Evolutionary conservation across 2,329 filamentous ascomycete species (phyloP).

Genomic region (Xylaria sp.): DNA sequence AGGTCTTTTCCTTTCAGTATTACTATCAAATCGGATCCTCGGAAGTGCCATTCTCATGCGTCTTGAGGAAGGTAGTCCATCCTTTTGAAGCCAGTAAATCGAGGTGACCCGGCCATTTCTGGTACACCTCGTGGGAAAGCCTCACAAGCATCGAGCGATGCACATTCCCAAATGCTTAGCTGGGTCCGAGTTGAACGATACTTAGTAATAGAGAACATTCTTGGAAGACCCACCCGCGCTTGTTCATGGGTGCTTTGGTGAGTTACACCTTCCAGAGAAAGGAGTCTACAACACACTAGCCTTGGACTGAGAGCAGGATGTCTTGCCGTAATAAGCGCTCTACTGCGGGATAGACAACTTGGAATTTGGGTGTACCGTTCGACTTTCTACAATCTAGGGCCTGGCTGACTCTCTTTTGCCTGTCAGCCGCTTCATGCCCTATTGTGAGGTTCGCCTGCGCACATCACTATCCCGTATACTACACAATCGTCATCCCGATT

Average conservation of each 20-base stretch:
- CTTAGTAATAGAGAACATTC: neutral
- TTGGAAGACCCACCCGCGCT: conserved; percentile 10
- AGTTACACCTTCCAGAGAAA: conserved; percentile 5
- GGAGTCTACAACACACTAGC: conserved; percentile 2
- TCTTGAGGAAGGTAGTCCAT: neutral
- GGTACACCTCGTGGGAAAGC: conserved; percentile 1
- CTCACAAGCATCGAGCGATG: neutral
- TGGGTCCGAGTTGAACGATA: neutral
- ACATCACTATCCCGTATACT: too few species aligned
- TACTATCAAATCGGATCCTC: too few species aligned
- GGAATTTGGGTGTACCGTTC: too few species aligned
- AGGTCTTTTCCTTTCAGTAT: neutral
- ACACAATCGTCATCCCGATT: too few species aligned
- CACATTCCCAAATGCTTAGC: conserved; percentile 3
- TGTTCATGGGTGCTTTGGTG: neutral
- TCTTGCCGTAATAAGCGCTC: too few species aligned
- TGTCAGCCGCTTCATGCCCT: too few species aligned
- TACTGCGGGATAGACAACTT: too few species aligned
- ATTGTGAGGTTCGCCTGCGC: too few species aligned
- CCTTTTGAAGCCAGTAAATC: neutral
- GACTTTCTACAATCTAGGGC: too few species aligned
- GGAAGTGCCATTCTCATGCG: neutral
- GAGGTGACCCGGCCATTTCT: neutral
- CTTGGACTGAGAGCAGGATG: too few species aligned
- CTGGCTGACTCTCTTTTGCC: too few species aligned